phyloP scores from a whole-genome alignment of 805 yeast species.

The Candida verbasci region DNA sequence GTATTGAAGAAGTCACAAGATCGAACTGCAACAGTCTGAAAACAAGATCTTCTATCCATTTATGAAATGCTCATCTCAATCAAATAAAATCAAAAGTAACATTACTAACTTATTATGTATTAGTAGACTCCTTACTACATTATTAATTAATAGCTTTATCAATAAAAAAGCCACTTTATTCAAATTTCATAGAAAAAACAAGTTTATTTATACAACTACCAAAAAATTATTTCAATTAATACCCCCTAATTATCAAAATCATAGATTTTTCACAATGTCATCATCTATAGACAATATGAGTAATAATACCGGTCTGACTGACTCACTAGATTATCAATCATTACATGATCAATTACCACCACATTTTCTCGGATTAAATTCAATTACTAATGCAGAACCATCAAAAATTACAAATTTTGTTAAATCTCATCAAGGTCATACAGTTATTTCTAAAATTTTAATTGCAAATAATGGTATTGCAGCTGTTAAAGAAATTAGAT shows the following conservation, averaged over 20 bases:
- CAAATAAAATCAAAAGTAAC: not conserved
- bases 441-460: constrained; percentile 81
- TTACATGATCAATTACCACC: constrained; percentile 47
- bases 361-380: constrained; percentile 80
- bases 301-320: too few relatives aligned
- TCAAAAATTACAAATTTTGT: constrained; percentile 81
- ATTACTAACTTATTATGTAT: not conserved
- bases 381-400: constrained; percentile 74
- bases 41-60: too few relatives aligned
- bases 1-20: too few relatives aligned
- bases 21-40: too few relatives aligned
- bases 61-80: constrained; percentile 1
- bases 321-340: constrained; percentile 17
- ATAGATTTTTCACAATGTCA: constrained; percentile 1
- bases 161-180: too few relatives aligned
- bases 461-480: constrained; percentile 99
- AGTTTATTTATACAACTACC: too few relatives aligned
- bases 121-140: not conserved
- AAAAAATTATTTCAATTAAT: too few relatives aligned
- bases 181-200: too few relatives aligned
- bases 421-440: constrained; percentile 83
- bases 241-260: not conserved
- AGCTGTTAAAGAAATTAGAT: constrained; percentile 96
- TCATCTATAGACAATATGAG: not conserved
- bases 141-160: not conserved